A percentile compares a stretch with the other conserved stretches of the same genome.
Evolutionary conservation across 2,329 filamentous ascomycete genomes (phyloP).

Genomic region (Fusarium udum): DNA sequence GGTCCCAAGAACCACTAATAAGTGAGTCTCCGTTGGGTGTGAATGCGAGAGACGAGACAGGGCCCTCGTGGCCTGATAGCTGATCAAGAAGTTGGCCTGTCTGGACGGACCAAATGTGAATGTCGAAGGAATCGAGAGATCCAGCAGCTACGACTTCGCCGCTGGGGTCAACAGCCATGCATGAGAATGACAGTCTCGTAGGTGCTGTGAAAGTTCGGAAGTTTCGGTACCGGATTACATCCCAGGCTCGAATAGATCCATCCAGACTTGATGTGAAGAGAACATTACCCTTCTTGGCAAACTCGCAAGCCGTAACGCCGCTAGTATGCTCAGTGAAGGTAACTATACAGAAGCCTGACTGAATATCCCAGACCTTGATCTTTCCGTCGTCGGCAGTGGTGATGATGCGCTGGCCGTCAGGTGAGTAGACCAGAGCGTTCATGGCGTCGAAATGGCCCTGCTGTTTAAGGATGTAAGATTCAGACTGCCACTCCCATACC

Average conservation of each 20-base stretch:
- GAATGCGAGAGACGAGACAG: constrained; percentile 88
- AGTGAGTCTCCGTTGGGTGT: constrained; percentile 85
- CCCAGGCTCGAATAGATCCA: constrained; percentile 94
- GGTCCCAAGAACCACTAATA: constrained; percentile 95
- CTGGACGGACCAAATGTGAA: constrained; percentile 98
- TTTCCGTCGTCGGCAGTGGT: constrained; percentile 97
- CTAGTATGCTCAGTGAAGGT: constrained; percentile 98
- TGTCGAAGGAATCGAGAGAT: constrained; percentile 94
- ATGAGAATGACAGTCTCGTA: constrained; percentile 89
- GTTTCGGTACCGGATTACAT: constrained; percentile 93
- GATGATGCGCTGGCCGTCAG: constrained; percentile 91
- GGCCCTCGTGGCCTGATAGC: constrained; percentile 91
- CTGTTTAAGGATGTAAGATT: constrained; percentile 98
- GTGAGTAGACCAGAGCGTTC: constrained; percentile 92
- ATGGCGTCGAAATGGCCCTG: constrained; percentile 97
- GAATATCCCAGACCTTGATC: constrained; percentile 97
- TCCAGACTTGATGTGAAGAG: constrained; percentile 95
- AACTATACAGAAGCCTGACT: constrained; percentile 96
- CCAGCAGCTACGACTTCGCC: constrained; percentile 96
- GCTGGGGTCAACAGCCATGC: constrained; percentile 94
- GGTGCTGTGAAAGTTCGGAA: constrained; percentile 98
- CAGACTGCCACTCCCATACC: constrained; percentile 99
- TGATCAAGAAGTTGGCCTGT: constrained; percentile 94
- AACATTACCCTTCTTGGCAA: constrained; percentile 93
- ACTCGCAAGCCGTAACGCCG: constrained; percentile 92